phyloP scores from a whole-genome alignment of 2,329 filamentous ascomycete species.

The Podosphaera xanthii region DNA sequence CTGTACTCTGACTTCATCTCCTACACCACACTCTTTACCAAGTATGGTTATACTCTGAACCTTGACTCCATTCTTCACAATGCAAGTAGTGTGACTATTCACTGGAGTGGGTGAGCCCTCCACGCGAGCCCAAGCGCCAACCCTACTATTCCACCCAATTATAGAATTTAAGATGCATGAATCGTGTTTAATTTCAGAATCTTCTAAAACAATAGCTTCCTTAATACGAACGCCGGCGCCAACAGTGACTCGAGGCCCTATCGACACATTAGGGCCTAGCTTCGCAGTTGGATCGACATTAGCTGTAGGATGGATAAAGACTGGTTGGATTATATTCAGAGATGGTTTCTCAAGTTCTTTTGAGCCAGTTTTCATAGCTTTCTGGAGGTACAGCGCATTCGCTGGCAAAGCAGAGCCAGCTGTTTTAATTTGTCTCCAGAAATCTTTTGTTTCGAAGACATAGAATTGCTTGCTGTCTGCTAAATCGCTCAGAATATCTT shows the following conservation, averaged over 20 bases:
- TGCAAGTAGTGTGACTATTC: slow-evolving; percentile 74
- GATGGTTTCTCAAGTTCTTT: slow-evolving; percentile 65
- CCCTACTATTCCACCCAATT: slow-evolving; percentile 86
- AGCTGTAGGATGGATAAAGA: slow-evolving; percentile 86
- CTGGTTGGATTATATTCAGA: slow-evolving; percentile 70
- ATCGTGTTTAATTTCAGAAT: slow-evolving; percentile 89
- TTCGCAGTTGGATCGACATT: slow-evolving; percentile 85
- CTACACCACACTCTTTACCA: slow-evolving; percentile 85
- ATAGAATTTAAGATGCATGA: slow-evolving; percentile 90
- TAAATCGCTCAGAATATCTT: slow-evolving; percentile 87
- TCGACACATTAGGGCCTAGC: slow-evolving; percentile 87
- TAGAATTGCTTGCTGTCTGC: slow-evolving; percentile 97
- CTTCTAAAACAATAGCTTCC: slow-evolving; percentile 88
- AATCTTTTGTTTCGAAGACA: slow-evolving; percentile 95
- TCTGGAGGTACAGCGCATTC: slow-evolving; percentile 87
- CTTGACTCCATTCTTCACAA: slow-evolving; percentile 95
- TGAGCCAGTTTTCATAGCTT: slow-evolving; percentile 67
- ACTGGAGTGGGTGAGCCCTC: slow-evolving; percentile 82
- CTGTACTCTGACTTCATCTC: slow-evolving; percentile 85
- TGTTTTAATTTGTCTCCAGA: slow-evolving; percentile 99
- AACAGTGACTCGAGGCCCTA: slow-evolving; percentile 69
- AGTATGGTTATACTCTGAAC: slow-evolving; percentile 96
- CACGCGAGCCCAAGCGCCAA: slow-evolving; percentile 94
- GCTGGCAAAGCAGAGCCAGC: slow-evolving; percentile 91
- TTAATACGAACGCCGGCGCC: slow-evolving; percentile 81